Evolutionary conservation across 2,329 filamentous ascomycete species (phyloP), one percentile per base, ranked within the genome.

Genomic region (Ophiostoma fasciatum): DNA sequence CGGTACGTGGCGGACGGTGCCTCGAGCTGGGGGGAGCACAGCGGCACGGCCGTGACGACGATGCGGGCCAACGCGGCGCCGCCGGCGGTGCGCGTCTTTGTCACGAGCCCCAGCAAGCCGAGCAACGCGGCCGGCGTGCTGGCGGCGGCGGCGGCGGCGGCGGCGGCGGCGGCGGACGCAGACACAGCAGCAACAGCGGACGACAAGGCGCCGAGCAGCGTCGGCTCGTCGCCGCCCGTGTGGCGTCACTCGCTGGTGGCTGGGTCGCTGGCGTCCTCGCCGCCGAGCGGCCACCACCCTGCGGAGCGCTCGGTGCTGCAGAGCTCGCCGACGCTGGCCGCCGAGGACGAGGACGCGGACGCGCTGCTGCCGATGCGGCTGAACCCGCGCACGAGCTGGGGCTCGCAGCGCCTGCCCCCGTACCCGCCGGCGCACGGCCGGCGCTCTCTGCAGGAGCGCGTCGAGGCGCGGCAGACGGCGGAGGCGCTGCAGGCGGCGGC

Each of bases 301-400:
- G 15, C 11, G 19, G 28, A 36, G 20, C 28, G 28, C n/a, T 31
- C 30, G 12, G 18, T 20, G 14, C 28, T 36, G 20, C 31, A 33
- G 27, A 40, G 35, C 29, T 37, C 36, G 26, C 35, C 39, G 10
- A 37, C 40, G 3, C 30, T 39, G 14, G 33, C 22, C 17, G 31
- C 34, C n/a, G 33, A 36, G n/a, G 40, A 42, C 20, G 40, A 39
- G n/a, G n/a, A n/a, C n/a, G n/a, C n/a, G 20, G 21, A 26, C 14
- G n/a, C 28, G 20, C 20, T 35, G 20, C 31, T 31, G 31, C 28
- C 23, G 12, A 22, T 25, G 19, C 22, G 25, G 13, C 18, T 26
- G 17, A 28, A 32, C 23, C 23, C 35, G 14, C 35, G 31, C 31
- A 33, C 26, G 11, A 30, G 31, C 29, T 33, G 29, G 38, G 30